Conservation (phyloP, 2,329 filamentous ascomycete species). For the Alternaria sp. region DNA sequence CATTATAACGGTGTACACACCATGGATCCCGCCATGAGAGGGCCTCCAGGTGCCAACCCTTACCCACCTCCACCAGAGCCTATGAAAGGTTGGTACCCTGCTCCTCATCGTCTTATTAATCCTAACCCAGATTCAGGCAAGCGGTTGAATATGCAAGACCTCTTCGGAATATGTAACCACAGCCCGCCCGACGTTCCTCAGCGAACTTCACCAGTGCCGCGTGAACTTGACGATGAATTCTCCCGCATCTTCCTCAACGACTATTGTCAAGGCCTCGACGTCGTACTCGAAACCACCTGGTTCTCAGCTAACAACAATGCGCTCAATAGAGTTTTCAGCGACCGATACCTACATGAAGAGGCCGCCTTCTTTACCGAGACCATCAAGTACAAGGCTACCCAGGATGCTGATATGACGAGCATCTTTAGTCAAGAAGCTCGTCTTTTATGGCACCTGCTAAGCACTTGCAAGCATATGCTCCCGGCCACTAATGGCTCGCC, state of each 20-base stretch:
- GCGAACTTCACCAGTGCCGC: slow-evolving; percentile 35
- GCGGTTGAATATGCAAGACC: slow-evolving; percentile 41
- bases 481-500: slow-evolving; percentile 48
- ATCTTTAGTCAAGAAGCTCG: slow-evolving; percentile 65
- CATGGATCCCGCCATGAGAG: slow-evolving; percentile 44
- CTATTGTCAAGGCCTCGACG: slow-evolving; percentile 45
- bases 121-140: slow-evolving; percentile 42
- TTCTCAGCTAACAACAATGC: slow-evolving; percentile 67
- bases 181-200: slow-evolving; percentile 47
- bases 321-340: slow-evolving; percentile 59
- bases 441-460: slow-evolving; percentile 67
- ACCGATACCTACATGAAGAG: slow-evolving; percentile 52
- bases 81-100: slow-evolving; percentile 38
- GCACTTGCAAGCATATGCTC: slow-evolving; percentile 57
- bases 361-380: slow-evolving; percentile 47
- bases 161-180: slow-evolving; percentile 48
- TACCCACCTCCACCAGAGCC: slow-evolving; percentile 31
- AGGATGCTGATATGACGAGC: slow-evolving; percentile 40
- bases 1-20: slow-evolving; percentile 46
- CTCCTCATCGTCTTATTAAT: not conserved
- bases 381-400: slow-evolving; percentile 37
- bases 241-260: slow-evolving; percentile 46
- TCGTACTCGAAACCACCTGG: slow-evolving; percentile 76
- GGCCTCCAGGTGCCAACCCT: slow-evolving; percentile 27
- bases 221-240: slow-evolving; percentile 45